A percentile compares a stretch with the other conserved stretches of the same genome.
phyloP scores from a whole-genome alignment of 352 stramenopile species.

The Phytophthora pisi region DNA sequence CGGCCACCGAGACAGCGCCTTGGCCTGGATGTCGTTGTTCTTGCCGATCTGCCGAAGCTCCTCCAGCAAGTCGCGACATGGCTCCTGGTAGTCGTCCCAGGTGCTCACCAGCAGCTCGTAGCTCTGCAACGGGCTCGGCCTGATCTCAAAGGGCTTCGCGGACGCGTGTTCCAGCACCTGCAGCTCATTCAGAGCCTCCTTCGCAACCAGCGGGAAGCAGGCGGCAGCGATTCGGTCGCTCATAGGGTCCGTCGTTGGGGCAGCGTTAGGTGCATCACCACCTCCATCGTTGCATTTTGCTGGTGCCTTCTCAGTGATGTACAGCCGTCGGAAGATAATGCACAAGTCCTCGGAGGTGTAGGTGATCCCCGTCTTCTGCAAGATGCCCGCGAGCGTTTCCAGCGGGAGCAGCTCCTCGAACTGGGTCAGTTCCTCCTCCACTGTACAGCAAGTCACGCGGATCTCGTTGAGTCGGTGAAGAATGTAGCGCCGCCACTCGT shows the following conservation, averaged over 20 bases:
- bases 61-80: constrained; percentile 55
- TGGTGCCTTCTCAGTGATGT: constrained; percentile 47
- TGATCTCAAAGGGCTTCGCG: constrained; percentile 43
- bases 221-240: constrained; percentile 69
- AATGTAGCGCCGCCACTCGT: constrained; percentile 81
- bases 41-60: constrained; percentile 64
- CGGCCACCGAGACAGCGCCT: constrained; percentile 37
- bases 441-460: constrained; percentile 57
- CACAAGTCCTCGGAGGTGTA: constrained; percentile 70
- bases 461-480: constrained; percentile 75
- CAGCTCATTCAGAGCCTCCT: constrained; percentile 52
- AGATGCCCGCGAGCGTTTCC: constrained; percentile 53
- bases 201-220: constrained; percentile 60
- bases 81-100: constrained; percentile 63
- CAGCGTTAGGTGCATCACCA: constrained; percentile 4
- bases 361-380: constrained; percentile 52
- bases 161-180: constrained; percentile 45
- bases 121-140: constrained; percentile 42
- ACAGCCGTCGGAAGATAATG: constrained; percentile 64
- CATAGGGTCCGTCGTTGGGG: constrained; percentile 40
- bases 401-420: constrained; percentile 63
- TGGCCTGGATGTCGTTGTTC: constrained; percentile 69
- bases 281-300: background rate
- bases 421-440: constrained; percentile 61
- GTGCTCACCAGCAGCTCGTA: constrained; percentile 63